phyloP scores from a whole-genome alignment of 2,329 filamentous ascomycete genomes.

The Lachnellula occidentalis region DNA sequence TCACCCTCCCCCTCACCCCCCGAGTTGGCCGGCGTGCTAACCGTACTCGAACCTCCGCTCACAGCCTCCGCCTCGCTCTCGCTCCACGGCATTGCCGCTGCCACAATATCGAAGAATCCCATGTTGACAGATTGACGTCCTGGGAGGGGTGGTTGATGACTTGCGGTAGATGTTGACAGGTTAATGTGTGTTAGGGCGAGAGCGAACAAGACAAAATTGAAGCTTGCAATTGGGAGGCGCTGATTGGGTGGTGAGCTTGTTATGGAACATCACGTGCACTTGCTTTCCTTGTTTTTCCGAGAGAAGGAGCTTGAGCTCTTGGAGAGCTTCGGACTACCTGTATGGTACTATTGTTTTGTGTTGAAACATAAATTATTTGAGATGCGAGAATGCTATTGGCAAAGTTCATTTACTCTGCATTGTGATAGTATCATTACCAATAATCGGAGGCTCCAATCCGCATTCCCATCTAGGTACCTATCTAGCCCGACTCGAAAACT shows the following conservation, averaged over 20 bases:
- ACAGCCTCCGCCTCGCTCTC: slow-evolving; percentile 57
- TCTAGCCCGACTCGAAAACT: no score
- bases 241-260: slow-evolving; percentile 23
- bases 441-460: no score
- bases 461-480: no score
- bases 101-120: slow-evolving; percentile 64
- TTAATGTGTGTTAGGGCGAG: slow-evolving; percentile 9
- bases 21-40: slow-evolving; percentile 36
- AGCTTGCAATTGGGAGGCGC: slow-evolving; percentile 20
- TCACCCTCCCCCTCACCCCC: slow-evolving; percentile 42
- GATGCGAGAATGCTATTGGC: not conserved
- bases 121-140: slow-evolving; percentile 35
- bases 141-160: not conserved
- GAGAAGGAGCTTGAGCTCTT: not conserved
- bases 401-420: no score
- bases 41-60: slow-evolving; percentile 5
- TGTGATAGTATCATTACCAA: no score
- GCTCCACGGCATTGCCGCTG: slow-evolving; percentile 60
- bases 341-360: not conserved
- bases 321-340: no score
- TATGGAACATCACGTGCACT: not conserved
- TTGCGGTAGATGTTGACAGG: slow-evolving; percentile 2
- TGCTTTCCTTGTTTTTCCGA: not conserved
- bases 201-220: slow-evolving; percentile 4
- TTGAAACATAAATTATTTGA: not conserved